Conservation (phyloP, 768 basidiomycete genomes). For the Boletus speciosus region DNA sequence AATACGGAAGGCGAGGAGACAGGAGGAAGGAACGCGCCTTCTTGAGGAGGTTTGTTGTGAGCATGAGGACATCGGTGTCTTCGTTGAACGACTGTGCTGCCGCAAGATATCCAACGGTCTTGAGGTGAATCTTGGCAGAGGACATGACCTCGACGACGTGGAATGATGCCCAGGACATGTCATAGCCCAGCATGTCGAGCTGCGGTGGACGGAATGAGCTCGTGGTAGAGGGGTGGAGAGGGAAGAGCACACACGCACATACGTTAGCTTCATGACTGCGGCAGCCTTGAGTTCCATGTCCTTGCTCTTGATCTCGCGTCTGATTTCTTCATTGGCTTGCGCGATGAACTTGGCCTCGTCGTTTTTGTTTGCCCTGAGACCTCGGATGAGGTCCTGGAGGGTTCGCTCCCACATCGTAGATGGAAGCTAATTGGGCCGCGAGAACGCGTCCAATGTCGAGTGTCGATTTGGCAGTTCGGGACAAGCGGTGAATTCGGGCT, state of each 20-base stretch:
- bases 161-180: slow-evolving; percentile 95
- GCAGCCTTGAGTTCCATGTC: slow-evolving; percentile 98
- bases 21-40: slow-evolving; percentile 53
- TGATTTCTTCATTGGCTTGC: slow-evolving; percentile 91
- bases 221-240: neutral
- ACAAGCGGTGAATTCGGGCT: neutral
- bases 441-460: neutral
- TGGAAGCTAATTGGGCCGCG: neutral
- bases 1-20: slow-evolving; percentile 4
- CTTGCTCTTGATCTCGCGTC: slow-evolving; percentile 84
- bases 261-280: slow-evolving; percentile 93
- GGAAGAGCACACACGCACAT: slow-evolving; percentile 56
- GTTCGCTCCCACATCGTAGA: slow-evolving; percentile 90
- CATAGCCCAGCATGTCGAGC: slow-evolving; percentile 97
- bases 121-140: slow-evolving; percentile 84
- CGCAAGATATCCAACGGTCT: slow-evolving; percentile 93
- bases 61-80: slow-evolving; percentile 95
- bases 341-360: slow-evolving; percentile 91
- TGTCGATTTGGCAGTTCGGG: neutral
- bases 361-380: slow-evolving; percentile 91
- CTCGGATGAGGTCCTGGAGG: slow-evolving; percentile 91
- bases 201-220: slow-evolving; percentile 32
- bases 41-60: slow-evolving; percentile 93
- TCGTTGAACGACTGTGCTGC: slow-evolving; percentile 87
- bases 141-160: slow-evolving; percentile 99